Evolutionary conservation across 768 basidiomycete genomes (phyloP), one percentile per base, ranked within the genome.

Genomic region (button mushroom (Agaricus bisporus)): DNA sequence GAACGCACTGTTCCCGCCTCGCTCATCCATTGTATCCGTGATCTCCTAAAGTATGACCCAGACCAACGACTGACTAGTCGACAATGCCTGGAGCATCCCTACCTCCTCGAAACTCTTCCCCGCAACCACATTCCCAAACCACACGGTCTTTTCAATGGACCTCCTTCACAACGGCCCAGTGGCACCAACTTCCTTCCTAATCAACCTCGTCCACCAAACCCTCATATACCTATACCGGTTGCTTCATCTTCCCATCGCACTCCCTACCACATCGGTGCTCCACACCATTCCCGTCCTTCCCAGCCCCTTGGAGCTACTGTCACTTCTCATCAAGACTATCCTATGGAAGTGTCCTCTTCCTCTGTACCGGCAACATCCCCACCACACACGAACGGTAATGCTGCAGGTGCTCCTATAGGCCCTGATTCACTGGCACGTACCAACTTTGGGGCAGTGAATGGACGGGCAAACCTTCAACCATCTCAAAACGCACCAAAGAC

Each of bases 41-140:
- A 95, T 64, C 76, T 98, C 14, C 81, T 99, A 56, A 88, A 84
- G 62, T 98, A 97, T 70, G 91, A 98, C 62, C 95, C 97, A 22
- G 83, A 84, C 38, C 74, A 78, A 46, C 87, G 97, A 26, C 75
- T 98, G 46, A 97, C 94, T 1, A 88, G 91, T 54, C 78, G 78
- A 46, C 82, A 95, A 65, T 95, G 94, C 66, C 72, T 97, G 57
- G 81, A 92, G 29, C 94, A 98, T 66, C 76, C 83, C 12, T 99
- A 98, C 74, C 82, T 98, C 53, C 78, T 78, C 55, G 91, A 97
- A 69, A 91, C 88, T 11, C 72, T 75, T 56, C 81, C 79, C 35
- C 77, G 81, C 46, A 86, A 86, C 59, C 74, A 80, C 60, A 82
- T 86, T 18, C 83, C 83, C 67, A 66, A 65, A 55, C 68, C 61